These are phyloP conservation scores for Elymus sibiricus DNA, from an alignment of 176 grass and related monocot genomes.

Conservation along the genomic window DNA sequence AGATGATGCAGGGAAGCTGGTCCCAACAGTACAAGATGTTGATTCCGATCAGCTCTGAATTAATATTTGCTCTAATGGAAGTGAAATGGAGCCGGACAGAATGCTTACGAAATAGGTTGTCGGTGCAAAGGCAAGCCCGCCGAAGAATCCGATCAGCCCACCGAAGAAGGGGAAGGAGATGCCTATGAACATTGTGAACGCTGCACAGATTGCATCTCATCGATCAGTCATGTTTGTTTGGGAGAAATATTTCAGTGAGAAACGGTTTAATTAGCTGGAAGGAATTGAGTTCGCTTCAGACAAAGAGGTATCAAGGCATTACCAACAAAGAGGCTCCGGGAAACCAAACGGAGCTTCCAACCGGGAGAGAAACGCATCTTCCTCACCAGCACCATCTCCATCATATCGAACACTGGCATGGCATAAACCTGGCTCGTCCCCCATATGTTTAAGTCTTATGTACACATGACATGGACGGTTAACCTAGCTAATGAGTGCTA, in stretches of 20 bases:
- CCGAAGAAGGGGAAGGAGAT: slow-evolving; percentile 88
- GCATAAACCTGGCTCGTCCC: slow-evolving; percentile 51
- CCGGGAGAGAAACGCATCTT: slow-evolving; percentile 56
- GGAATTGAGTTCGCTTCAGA: background rate
- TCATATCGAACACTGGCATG: slow-evolving; percentile 90
- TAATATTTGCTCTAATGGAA: background rate
- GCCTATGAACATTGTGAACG: slow-evolving; percentile 80
- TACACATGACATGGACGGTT: background rate
- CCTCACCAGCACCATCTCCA: slow-evolving; percentile 77
- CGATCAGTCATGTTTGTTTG: background rate
- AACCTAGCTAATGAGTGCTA: background rate
- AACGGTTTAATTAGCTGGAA: background rate
- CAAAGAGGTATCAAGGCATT: background rate
- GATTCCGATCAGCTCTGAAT: background rate
- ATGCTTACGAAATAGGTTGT: slow-evolving; percentile 77
- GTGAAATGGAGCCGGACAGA: background rate
- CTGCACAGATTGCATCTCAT: slow-evolving; percentile 27
- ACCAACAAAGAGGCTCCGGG: slow-evolving; percentile 66
- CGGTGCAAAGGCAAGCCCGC: slow-evolving; percentile 72
- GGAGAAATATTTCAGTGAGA: background rate
- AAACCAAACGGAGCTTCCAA: slow-evolving; percentile 49
- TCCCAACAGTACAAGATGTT: background rate
- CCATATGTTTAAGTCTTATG: background rate
- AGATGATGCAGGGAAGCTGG: slow-evolving; percentile 85
- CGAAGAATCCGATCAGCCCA: slow-evolving; percentile 77